phyloP scores from a whole-genome alignment of 805 yeast genomes.

The Lachancea kluyveri region DNA sequence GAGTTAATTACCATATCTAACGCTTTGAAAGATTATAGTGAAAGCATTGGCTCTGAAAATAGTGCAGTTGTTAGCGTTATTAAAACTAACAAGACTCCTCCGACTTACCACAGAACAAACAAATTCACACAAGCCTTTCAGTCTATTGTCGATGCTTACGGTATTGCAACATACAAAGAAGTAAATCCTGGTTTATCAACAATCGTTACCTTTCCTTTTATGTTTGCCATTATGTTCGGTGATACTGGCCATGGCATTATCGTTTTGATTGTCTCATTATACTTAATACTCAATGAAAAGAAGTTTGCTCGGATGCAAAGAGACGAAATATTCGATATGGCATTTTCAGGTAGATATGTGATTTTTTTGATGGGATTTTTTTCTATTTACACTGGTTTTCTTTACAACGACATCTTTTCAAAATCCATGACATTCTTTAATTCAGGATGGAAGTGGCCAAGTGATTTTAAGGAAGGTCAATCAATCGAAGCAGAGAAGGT shows the following conservation, averaged over 20 bases:
- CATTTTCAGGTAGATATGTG: constrained; percentile 87
- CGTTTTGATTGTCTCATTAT: constrained; percentile 64
- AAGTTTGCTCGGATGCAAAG: constrained; percentile 61
- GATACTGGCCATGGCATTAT: constrained; percentile 95
- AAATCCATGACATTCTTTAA: constrained; percentile 80
- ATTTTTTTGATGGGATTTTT: constrained; percentile 87
- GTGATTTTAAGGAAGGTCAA: constrained; percentile 61
- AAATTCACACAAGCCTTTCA: constrained; percentile 93
- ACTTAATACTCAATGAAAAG: constrained; percentile 68
- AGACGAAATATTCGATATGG: constrained; percentile 97
- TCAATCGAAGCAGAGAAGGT: constrained; percentile 56
- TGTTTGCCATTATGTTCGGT: constrained; percentile 99
- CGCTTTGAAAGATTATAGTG: constrained; percentile 48
- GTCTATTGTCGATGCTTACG: constrained; percentile 90
- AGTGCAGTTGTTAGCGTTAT: constrained; percentile 54
- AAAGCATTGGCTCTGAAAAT: constrained; percentile 33
- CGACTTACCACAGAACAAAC: constrained; percentile 91
- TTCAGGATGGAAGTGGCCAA: constrained; percentile 95
- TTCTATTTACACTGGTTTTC: constrained; percentile 90
- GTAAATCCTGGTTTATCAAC: constrained; percentile 96
- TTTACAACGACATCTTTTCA: constrained; percentile 92
- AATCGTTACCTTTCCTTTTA: constrained; percentile 90
- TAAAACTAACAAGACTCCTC: constrained; percentile 80
- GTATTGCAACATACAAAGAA: constrained; percentile 87
- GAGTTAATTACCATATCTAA: constrained; percentile 63